Base-by-base conservation (phyloP, 2,329 filamentous ascomycete species). In the Furcasterigmium sp. region DNA sequence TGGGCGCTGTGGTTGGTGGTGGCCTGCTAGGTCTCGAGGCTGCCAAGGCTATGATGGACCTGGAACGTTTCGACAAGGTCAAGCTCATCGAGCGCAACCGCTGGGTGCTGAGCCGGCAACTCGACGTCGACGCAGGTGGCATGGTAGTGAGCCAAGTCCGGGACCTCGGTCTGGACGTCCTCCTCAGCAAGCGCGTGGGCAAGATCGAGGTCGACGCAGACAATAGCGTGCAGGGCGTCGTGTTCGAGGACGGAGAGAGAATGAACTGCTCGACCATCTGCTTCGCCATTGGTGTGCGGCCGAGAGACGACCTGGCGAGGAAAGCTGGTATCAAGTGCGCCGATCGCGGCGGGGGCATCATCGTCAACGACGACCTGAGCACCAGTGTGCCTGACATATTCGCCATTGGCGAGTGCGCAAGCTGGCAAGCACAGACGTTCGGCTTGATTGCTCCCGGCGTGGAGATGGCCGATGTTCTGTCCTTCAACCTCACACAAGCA, bases 401-500 rank as follows among this genome's bases (percentile, higher is more conserved):
- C 58, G 90, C 90, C 37, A 85, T 95, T 39, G 91, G 90, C 44
- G 91, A 95, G 64, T 95, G 90, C 55, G 89, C 90, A 5, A 93
- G 84, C 65, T 95, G 88, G 87, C 76, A 91, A 49, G 84, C 80
- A 52, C 85, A 93, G 62, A 90, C 87, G 0, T 95, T 89, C 52
- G 90, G 90, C 6, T 77, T 96, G 17, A 95, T 96, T 53, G 89
- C 86, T 0, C 90, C 90, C 0, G 90, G 90, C 15, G 77, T 95
- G 28, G 91, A 95, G 63, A 95, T 95, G 87, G 91, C 91, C 1
- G 90, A 95, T 53, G 83, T 95, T 1, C 77, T 95, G 3, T 82
- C 90, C 10, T 95, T 93, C 70, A 95, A 95, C 61, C 77, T 96
- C 45, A 94, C 90, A 4, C 84, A 91, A 59, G 86, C 87, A 25